These are phyloP conservation scores for Pharnaceum exiguum DNA, from an alignment of 148 eudicot species.

Conservation along the genomic window DNA sequence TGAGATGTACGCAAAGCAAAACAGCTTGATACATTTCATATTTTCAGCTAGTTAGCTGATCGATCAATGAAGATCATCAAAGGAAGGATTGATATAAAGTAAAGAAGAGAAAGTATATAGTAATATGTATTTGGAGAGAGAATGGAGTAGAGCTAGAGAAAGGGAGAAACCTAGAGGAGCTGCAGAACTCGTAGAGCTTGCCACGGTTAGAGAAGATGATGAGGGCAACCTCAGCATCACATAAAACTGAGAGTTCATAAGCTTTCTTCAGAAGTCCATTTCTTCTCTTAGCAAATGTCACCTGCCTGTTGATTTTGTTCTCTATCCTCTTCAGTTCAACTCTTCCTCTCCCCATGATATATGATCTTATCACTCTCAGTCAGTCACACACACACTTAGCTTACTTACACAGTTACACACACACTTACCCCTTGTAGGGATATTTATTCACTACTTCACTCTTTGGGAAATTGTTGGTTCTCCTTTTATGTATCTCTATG, in stretches of 20 bases:
- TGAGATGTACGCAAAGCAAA: no score
- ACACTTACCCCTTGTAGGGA: neutral
- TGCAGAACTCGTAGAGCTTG: constrained; percentile 44
- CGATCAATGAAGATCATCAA: no score
- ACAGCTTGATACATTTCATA: no score
- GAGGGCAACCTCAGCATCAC: constrained; percentile 56
- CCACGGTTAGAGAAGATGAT: constrained; percentile 53
- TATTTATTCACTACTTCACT: constrained; percentile 3
- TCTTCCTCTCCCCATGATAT: constrained; percentile 51
- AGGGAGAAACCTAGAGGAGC: constrained; percentile 29
- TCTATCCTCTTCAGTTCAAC: constrained; percentile 54
- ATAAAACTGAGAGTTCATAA: constrained; percentile 48
- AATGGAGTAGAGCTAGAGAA: neutral
- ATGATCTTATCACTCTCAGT: neutral
- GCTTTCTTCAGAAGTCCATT: constrained; percentile 56
- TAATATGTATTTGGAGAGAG: neutral
- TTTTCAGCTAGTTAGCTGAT: no score
- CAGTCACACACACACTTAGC: neutral
- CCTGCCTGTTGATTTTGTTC: constrained; percentile 52
- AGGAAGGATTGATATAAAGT: no score
- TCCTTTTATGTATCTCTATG: constrained; percentile 24
- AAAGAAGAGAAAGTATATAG: neutral
- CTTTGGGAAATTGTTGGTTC: constrained; percentile 29
- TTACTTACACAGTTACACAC: neutral
- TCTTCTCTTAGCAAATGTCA: constrained; percentile 57